Conservation (phyloP, 257 asterid genomes). For the Ilex asprella region DNA sequence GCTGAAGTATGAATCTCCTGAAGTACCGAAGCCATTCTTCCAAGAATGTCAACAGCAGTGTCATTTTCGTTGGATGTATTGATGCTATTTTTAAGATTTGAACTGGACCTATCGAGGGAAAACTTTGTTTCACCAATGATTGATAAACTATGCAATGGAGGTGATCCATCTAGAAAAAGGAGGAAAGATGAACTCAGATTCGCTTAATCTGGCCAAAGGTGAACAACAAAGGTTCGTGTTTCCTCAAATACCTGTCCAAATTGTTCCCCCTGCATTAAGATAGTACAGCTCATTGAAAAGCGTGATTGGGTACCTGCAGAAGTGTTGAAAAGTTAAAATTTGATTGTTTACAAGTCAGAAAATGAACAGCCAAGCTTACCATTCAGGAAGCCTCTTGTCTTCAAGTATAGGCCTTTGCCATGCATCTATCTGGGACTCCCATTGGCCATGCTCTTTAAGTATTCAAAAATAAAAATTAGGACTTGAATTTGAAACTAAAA, state of each 20-base stretch:
- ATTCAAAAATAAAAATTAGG: slow-evolving; percentile 2
- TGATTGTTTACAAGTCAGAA: slow-evolving; percentile 9
- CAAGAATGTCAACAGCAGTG: slow-evolving; percentile 70
- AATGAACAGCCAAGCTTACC: slow-evolving; percentile 39
- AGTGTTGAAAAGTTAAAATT: slow-evolving; percentile 16
- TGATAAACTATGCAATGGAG: slow-evolving; percentile 56
- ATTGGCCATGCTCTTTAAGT: slow-evolving; percentile 45
- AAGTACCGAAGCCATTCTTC: slow-evolving; percentile 61
- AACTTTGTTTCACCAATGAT: slow-evolving; percentile 49
- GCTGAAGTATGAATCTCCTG: slow-evolving; percentile 57
- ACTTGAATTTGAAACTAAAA: neutral
- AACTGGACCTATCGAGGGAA: slow-evolving; percentile 46
- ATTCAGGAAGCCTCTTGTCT: slow-evolving; percentile 87
- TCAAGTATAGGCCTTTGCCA: slow-evolving; percentile 94
- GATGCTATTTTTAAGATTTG: slow-evolving; percentile 15
- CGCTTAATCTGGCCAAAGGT: slow-evolving; percentile 9
- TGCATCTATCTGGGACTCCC: slow-evolving; percentile 90
- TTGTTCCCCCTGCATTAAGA: slow-evolving; percentile 88
- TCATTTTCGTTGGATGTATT: slow-evolving; percentile 34
- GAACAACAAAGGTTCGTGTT: slow-evolving; percentile 10
- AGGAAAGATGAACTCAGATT: neutral
- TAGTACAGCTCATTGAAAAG: slow-evolving; percentile 96
- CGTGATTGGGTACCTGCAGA: slow-evolving; percentile 81
- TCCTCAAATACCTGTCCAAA: slow-evolving; percentile 77
- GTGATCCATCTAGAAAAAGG: slow-evolving; percentile 66